Conservation (phyloP, 148 eudicot genomes). For the Talinum fruticosum region DNA sequence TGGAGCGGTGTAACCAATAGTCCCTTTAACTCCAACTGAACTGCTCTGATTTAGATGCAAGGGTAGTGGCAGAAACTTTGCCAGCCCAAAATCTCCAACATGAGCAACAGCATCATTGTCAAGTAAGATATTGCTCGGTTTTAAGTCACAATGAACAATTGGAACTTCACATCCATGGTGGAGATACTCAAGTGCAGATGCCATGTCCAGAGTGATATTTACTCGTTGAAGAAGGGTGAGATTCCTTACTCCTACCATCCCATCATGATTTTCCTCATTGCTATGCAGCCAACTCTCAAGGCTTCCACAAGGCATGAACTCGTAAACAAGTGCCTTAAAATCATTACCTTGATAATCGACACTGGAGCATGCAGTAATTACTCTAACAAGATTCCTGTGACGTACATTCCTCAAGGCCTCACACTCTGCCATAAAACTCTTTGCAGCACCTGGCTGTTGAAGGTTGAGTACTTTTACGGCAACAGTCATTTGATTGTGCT, state of each 20-base stretch:
- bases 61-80: constrained; percentile 19
- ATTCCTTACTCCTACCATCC: background rate
- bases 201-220: constrained; percentile 32
- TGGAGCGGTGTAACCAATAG: constrained; percentile 38
- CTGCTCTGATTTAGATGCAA: constrained; percentile 11
- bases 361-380: constrained; percentile 33
- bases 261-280: background rate
- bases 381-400: constrained; percentile 25
- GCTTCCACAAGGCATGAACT: constrained; percentile 28
- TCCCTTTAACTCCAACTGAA: constrained; percentile 27
- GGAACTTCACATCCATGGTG: constrained; percentile 26
- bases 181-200: constrained; percentile 36
- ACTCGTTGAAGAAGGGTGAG: constrained; percentile 24
- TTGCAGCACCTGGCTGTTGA: constrained; percentile 25
- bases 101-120: constrained; percentile 33
- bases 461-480: constrained; percentile 37
- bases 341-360: constrained; percentile 23
- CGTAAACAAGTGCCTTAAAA: constrained; percentile 31
- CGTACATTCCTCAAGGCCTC: constrained; percentile 25
- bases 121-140: constrained; percentile 37
- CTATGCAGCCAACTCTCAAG: constrained; percentile 27
- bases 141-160: constrained; percentile 36
- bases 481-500: background rate
- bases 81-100: constrained; percentile 42
- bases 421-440: constrained; percentile 37